A percentile compares a stretch with the other conserved stretches of the same genome.
Evolutionary conservation across 83 land plant genomes (phyloP).

Genomic region (Thuja plicata): DNA sequence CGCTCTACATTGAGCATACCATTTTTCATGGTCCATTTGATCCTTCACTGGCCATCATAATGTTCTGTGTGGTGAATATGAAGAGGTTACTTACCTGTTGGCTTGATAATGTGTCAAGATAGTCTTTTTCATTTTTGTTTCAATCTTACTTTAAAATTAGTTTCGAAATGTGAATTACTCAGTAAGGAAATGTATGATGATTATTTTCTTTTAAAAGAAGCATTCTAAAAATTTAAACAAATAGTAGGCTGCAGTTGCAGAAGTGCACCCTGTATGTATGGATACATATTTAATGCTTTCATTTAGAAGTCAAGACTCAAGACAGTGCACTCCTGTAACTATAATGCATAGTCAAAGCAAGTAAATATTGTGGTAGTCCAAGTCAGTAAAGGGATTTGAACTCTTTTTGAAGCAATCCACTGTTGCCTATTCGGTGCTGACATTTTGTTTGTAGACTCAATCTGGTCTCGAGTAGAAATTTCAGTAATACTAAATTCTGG

Average conservation of each 20-base stretch:
- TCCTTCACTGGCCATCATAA: neutral
- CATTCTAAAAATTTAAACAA: too few relatives aligned
- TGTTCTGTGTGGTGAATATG: neutral
- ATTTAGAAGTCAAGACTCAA: neutral
- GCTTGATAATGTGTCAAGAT: neutral
- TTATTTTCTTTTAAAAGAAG: neutral
- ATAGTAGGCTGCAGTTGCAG: neutral
- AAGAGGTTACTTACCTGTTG: neutral
- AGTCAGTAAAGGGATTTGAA: neutral
- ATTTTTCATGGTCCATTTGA: neutral
- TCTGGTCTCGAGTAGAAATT: neutral
- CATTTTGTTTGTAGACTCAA: neutral
- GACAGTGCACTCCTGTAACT: neutral
- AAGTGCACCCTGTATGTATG: neutral
- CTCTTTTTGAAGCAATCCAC: neutral
- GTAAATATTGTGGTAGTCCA: neutral
- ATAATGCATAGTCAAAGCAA: neutral
- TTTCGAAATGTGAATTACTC: neutral
- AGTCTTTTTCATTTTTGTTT: neutral
- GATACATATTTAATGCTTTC: neutral
- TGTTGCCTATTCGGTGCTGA: neutral
- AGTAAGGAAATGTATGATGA: neutral
- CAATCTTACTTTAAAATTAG: too few relatives aligned
- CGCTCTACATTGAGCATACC: neutral
- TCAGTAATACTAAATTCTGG: neutral